A percentile compares a stretch with the other conserved stretches of the same genome.
Conservation (phyloP, 2,329 filamentous ascomycete genomes). For the Magnaporthales sp. region DNA sequence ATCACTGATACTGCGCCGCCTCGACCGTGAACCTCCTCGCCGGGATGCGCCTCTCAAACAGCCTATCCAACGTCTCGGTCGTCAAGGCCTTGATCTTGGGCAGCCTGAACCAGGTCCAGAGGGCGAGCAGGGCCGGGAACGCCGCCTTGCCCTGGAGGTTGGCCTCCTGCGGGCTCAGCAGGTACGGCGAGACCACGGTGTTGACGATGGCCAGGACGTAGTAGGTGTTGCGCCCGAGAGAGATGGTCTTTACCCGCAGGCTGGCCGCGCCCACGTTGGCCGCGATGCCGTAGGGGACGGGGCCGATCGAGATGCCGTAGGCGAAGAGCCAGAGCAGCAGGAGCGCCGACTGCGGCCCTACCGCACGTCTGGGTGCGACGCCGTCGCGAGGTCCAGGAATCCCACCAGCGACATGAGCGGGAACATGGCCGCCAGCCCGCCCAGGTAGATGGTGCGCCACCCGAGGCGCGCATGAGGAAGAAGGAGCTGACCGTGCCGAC, state of each 20-base stretch:
- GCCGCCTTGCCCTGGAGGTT: slow-evolving; percentile 20
- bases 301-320: slow-evolving; percentile 28
- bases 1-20: not conserved
- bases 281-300: slow-evolving; percentile 24
- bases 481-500: slow-evolving; percentile 8
- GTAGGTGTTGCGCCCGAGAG: slow-evolving; percentile 20
- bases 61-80: slow-evolving; percentile 43
- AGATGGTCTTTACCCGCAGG: slow-evolving; percentile 23
- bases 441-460: slow-evolving; percentile 11
- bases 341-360: slow-evolving; percentile 39
- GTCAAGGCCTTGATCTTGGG: slow-evolving; percentile 36
- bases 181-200: slow-evolving; percentile 21
- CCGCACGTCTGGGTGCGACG: not conserved
- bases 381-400: slow-evolving; percentile 11
- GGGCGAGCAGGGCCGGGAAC: slow-evolving; percentile 6
- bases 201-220: slow-evolving; percentile 16
- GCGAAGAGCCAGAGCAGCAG: slow-evolving; percentile 37
- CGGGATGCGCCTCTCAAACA: slow-evolving; percentile 33
- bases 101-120: slow-evolving; percentile 5
- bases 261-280: slow-evolving; percentile 25
- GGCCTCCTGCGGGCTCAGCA: slow-evolving; percentile 26
- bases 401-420: slow-evolving; percentile 10
- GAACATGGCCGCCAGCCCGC: slow-evolving; percentile 9
- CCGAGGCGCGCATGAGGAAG: slow-evolving; percentile 10
- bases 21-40: not conserved